These are phyloP conservation scores for Neocallimastix lanati DNA, from an alignment of 192 early-diverging fungal genomes.

Conservation along the genomic window DNA sequence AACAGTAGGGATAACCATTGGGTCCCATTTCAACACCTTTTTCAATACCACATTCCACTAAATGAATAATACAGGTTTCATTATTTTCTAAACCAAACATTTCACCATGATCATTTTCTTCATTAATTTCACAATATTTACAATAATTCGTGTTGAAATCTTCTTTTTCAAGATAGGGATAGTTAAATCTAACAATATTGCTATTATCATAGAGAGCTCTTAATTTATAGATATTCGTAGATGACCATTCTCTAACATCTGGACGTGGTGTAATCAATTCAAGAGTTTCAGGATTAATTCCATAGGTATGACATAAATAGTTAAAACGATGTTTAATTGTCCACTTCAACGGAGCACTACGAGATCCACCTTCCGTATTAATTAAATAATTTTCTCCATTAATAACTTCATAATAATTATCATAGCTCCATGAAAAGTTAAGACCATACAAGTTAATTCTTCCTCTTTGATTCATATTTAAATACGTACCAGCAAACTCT, in stretches of 20 bases:
- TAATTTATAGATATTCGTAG: not conserved
- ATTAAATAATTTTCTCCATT: not conserved
- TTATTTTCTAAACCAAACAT: not conserved
- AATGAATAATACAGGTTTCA: not conserved
- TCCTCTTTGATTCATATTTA: not conserved
- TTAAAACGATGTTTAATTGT: not conserved
- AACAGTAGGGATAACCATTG: not conserved
- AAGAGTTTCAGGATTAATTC: not conserved
- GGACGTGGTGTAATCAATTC: not conserved
- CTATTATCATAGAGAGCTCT: not conserved
- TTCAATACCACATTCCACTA: not conserved
- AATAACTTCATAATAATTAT: not conserved
- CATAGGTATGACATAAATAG: not conserved
- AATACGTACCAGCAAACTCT: not conserved
- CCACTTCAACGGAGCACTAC: not conserved
- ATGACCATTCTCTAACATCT: not conserved
- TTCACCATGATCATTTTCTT: not conserved
- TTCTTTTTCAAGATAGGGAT: not conserved
- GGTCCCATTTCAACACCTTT: not conserved
- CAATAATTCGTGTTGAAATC: not conserved
- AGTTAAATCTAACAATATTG: not conserved
- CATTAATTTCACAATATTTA: not conserved
- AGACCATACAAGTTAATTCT: not conserved
- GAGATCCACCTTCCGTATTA: not conserved
- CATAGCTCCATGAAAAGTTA: not conserved